These are phyloP conservation scores for Dactylorhiza incarnata DNA, from an alignment of 106 monocot species.

Conservation along the genomic window DNA sequence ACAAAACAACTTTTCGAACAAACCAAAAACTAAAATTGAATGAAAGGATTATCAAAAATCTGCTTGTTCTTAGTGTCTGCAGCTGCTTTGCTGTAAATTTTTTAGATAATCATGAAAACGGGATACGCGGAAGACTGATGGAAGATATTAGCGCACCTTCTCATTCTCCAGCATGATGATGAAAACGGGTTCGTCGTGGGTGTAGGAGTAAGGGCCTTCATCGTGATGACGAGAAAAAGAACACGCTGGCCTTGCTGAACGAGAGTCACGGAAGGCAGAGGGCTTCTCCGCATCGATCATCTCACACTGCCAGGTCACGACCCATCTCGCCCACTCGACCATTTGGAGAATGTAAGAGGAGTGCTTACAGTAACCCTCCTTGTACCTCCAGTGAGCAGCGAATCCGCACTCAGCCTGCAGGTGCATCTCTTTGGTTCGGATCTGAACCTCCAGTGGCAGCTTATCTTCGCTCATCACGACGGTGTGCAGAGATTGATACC, in stretches of 20 bases:
- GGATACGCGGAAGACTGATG: background rate
- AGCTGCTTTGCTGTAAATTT: background rate
- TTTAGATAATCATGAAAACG: background rate
- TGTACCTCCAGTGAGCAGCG: constrained; percentile 93
- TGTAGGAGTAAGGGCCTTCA: constrained; percentile 37
- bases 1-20: background rate
- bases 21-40: background rate
- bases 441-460: constrained; percentile 74
- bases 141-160: constrained; percentile 30
- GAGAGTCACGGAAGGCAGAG: constrained; percentile 15
- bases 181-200: constrained; percentile 49
- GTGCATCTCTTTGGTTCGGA: constrained; percentile 93
- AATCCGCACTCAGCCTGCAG: constrained; percentile 79
- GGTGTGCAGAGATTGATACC: constrained; percentile 59
- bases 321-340: constrained; percentile 90
- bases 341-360: constrained; percentile 66
- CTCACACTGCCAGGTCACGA: constrained; percentile 72
- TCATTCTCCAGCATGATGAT: constrained; percentile 75
- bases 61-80: background rate
- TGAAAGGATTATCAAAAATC: background rate
- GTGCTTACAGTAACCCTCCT: constrained; percentile 49
- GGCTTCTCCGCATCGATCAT: constrained; percentile 26
- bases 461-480: constrained; percentile 34
- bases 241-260: constrained; percentile 28
- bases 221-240: constrained; percentile 51